These are phyloP conservation scores for Juncus inflexus DNA, from an alignment of 176 grass and related monocot genomes.

Conservation along the genomic window DNA sequence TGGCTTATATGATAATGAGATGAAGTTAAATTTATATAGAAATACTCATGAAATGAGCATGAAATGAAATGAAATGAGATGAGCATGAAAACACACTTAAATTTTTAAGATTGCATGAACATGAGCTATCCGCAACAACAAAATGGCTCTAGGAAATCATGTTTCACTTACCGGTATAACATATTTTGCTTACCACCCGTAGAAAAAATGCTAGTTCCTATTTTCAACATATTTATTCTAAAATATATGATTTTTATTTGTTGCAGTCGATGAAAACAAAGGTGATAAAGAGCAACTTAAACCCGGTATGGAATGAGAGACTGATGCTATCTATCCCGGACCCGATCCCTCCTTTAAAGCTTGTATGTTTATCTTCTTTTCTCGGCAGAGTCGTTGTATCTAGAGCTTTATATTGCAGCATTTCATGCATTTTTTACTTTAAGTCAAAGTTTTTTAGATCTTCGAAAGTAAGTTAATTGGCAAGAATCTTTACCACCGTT, in stretches of 20 bases:
- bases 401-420: too few relatives aligned
- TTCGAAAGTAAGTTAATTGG: too few relatives aligned
- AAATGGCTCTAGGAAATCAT: background rate
- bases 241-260: constrained; percentile 1
- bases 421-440: background rate
- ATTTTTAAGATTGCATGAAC: too few relatives aligned
- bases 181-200: background rate
- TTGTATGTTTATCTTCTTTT: constrained; percentile 43
- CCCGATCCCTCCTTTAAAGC: constrained; percentile 58
- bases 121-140: too few relatives aligned
- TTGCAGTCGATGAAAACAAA: constrained; percentile 93
- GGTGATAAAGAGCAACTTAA: constrained; percentile 82
- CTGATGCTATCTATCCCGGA: constrained; percentile 82
- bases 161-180: background rate
- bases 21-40: too few relatives aligned
- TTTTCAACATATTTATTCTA: background rate
- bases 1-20: too few relatives aligned
- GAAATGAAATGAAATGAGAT: too few relatives aligned
- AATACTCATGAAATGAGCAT: too few relatives aligned
- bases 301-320: constrained; percentile 90
- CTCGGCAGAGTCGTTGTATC: background rate
- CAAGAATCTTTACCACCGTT: too few relatives aligned
- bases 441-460: background rate
- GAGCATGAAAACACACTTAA: too few relatives aligned
- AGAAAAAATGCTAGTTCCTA: background rate